These are phyloP conservation scores for Ceratorhiza oryzae-sativae DNA, from an alignment of 1,284 basidiomycete species.

Conservation along the genomic window DNA sequence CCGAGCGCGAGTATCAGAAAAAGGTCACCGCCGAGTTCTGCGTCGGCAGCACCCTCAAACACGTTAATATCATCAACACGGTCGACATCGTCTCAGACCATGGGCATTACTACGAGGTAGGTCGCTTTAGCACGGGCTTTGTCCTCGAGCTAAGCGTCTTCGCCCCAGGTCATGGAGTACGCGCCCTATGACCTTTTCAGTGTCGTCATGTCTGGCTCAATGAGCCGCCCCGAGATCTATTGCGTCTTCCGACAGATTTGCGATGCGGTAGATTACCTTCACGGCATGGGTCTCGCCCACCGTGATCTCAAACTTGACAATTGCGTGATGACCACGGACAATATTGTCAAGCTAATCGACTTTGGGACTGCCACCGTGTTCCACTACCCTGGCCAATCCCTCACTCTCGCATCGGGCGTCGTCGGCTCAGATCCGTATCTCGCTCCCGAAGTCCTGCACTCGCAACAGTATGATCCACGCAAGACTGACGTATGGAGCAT, in stretches of 20 bases:
- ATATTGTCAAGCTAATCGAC: constrained; percentile 98
- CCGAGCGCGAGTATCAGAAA: constrained; percentile 97
- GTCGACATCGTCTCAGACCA: constrained; percentile 98
- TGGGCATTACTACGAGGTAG: constrained; percentile 96
- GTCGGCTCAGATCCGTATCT: constrained; percentile 99
- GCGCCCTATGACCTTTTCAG: constrained; percentile 98
- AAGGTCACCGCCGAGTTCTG: constrained; percentile 99
- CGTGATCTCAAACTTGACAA: constrained; percentile 99
- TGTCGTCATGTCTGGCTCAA: constrained; percentile 99
- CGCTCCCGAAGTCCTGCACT: constrained; percentile 90
- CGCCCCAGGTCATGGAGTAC: constrained; percentile 93
- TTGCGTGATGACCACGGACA: constrained; percentile 95
- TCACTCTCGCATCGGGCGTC: constrained; percentile 84
- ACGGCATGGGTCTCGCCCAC: constrained; percentile 96
- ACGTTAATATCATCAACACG: constrained; percentile 97
- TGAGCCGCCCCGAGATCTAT: constrained; percentile 97
- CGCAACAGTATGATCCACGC: constrained; percentile 89
- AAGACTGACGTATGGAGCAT: constrained; percentile 99
- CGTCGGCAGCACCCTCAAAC: constrained; percentile 93
- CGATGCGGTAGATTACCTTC: constrained; percentile 97
- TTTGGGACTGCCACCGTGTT: constrained; percentile 99
- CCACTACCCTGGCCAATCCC: constrained; percentile 92
- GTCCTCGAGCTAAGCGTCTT: constrained; percentile 40
- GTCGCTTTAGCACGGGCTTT: constrained; percentile 43
- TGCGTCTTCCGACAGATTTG: constrained; percentile 99